Base-by-base conservation (phyloP, 108 stramenopile species). In the Schizochytrium sp. region DNA sequence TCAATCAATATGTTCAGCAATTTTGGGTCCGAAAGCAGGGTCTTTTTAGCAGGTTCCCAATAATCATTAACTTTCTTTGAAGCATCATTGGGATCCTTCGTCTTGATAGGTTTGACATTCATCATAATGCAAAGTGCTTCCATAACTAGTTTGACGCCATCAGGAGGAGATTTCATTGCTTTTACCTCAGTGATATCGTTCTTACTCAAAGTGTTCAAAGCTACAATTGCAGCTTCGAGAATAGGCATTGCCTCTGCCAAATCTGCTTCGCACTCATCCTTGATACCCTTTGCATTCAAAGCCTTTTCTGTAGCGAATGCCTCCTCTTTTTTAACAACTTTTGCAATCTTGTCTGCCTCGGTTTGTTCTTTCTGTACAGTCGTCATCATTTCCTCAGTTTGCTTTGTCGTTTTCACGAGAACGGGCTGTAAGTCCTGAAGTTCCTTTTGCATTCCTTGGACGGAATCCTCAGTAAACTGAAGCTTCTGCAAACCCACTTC, bases 211-310 rank as follows among this genome's bases (percentile, higher is more conserved):
- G 94, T 92, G 45, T 95, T 92, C 72, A 96, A 61, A 15, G 95
- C 95, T 60, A 91, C 90, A 93, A 95, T 93, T 41, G 95, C 95
- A 4, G 90, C 91, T 83, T 93, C 89, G 47, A 96, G 92, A 41
- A 94, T 93, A 3, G 95, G 95, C 88, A 94, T 93, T 13, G 95
- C 95, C 89, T 95, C 92, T 69, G 94, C 95, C 40, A 96, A 88
- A 47, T 96, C 95, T 4, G 64, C 90, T 87, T 94, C 93, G 50
- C 90, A 91, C 56, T 93, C 92, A 3, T 90, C 92, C 87, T 94
- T 93, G 69, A 92, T 57, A 45, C 42, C 61, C 4, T 90, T 38
- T 88, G 91, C 94, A 58, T 93, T 92, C 38, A 44, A 57, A 2
- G 93, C 94, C 91, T 94, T 92, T n/a, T 72, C 73, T 41, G 92